These are phyloP conservation scores for Daldinia grandis DNA, from an alignment of 495 filamentous ascomycete species.

Conservation along the genomic window DNA sequence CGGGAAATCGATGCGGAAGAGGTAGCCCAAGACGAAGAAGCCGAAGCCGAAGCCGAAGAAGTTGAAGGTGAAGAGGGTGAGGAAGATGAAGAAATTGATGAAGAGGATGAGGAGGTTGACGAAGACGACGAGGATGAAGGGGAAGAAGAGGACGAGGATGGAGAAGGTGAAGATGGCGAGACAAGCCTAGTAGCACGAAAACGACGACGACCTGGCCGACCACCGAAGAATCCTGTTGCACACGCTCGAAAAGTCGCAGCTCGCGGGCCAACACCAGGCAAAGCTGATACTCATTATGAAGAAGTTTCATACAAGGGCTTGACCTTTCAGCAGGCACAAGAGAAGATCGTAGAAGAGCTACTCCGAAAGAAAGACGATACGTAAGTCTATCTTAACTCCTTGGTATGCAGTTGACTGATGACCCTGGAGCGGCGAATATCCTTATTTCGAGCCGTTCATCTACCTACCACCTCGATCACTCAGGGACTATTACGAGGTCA, in stretches of 20 bases:
- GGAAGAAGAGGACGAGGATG: conserved; percentile 40
- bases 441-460: conserved; percentile 69
- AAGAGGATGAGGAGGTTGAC: conserved; percentile 39
- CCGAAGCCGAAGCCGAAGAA: conserved; percentile 30
- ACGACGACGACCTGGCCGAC: conserved; percentile 39
- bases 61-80: conserved; percentile 38
- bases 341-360: conserved; percentile 76
- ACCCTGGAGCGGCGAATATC: conserved; percentile 54
- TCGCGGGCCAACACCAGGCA: conserved; percentile 40
- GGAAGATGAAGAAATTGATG: conserved; percentile 43
- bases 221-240: conserved; percentile 45
- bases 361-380: conserved; percentile 68
- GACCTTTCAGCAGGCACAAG: conserved; percentile 80
- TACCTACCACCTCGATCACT: conserved; percentile 69
- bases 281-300: conserved; percentile 61
- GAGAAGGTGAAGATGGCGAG: conserved; percentile 50
- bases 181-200: conserved; percentile 43
- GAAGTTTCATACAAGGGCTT: conserved; percentile 67
- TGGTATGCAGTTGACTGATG: conserved; percentile 17
- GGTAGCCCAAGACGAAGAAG: conserved; percentile 35
- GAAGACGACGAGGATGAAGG: conserved; percentile 32
- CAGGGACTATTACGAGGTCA: conserved; percentile 80
- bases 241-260: conserved; percentile 38
- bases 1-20: conserved; percentile 43
- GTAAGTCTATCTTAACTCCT: conserved; percentile 51